phyloP scores from a whole-genome alignment of 139 green algal species.

The Zygnema cylindricum region DNA sequence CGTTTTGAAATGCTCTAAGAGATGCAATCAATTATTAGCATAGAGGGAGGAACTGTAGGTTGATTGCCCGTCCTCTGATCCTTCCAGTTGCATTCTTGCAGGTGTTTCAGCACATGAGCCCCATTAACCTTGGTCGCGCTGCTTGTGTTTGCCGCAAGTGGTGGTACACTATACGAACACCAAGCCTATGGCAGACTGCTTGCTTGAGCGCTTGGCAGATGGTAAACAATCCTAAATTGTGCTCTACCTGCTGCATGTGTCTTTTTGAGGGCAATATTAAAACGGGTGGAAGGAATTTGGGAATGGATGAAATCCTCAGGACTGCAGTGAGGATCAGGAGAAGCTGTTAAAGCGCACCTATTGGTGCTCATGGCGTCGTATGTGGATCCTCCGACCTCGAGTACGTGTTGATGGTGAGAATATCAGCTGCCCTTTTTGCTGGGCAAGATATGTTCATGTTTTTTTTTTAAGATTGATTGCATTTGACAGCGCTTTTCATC shows the following conservation, averaged over 20 bases:
- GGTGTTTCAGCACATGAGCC: slow-evolving; percentile 22
- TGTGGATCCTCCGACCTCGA: slow-evolving; percentile 48
- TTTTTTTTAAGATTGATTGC: too few relatives aligned
- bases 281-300: not conserved
- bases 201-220: slow-evolving; percentile 48
- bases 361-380: slow-evolving; percentile 44
- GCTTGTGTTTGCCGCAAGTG: slow-evolving; percentile 45
- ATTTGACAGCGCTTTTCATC: too few relatives aligned
- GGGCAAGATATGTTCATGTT: too few relatives aligned
- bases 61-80: not conserved
- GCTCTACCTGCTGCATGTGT: not conserved
- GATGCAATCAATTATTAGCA: slow-evolving; percentile 1
- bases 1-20: not conserved
- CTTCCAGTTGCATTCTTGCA: too few relatives aligned
- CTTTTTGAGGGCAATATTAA: not conserved
- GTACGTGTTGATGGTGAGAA: slow-evolving; percentile 46
- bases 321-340: not conserved
- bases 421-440: too few relatives aligned
- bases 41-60: not conserved
- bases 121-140: slow-evolving; percentile 2
- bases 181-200: slow-evolving; percentile 31
- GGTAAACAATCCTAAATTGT: not conserved
- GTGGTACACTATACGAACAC: not conserved
- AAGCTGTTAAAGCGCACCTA: slow-evolving; percentile 32
- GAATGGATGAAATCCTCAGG: not conserved